Base-by-base conservation (phyloP, 176 grass and related monocot species). In the Phoenix roebelenii region DNA sequence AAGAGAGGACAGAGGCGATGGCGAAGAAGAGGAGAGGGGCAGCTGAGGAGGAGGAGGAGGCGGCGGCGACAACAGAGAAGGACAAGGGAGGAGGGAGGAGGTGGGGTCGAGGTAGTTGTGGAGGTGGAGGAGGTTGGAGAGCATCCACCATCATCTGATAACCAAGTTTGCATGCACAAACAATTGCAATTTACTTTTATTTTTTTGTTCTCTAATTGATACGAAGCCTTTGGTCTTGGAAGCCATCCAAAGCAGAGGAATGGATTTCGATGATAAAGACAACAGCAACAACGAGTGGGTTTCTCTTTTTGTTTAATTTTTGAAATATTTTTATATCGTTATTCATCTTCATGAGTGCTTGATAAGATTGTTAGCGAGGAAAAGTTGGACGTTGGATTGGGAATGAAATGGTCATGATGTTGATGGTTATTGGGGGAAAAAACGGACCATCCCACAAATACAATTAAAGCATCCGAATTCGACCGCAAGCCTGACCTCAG, bases 221-320 rank as follows among this genome's bases (percentile, higher is more conserved):
- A 58, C 7, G 67, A 26, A 39, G 15, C n/a, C 5, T 51, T 70
- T 15, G 19, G 29, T 2, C 7, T 57, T 23, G 58, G 55, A 58
- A 59, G 29, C 26, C 29, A 20, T 55, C 49, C n/a, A 5, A 23
- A 28, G 35, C 19, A 39, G 54, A 30, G 29, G 23, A 56, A 83
- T 89, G 80, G 85, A 83, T 30, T 89, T 83, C 20, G 20, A 20
- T 54, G 76, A 73, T 53, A 76, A 62, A 49, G 67, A 57, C 85
- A 77, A 70, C 77, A 73, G 56, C 61, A 77, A 74, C 69, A 66
- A 77, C 65, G 69, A 78, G 85, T 88, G 64, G 51, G 76, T 54
- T 64, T 22, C 24, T 15, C 26, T 51, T 25, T 10, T 5, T 30
- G 25, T 26, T 26, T 26, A 26, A 26, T 26, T 0, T 26, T 26